Evolutionary conservation across 441 rosid species (phyloP), one percentile per base, ranked within the genome.

Genomic region (Adansonia rubrostipa): DNA sequence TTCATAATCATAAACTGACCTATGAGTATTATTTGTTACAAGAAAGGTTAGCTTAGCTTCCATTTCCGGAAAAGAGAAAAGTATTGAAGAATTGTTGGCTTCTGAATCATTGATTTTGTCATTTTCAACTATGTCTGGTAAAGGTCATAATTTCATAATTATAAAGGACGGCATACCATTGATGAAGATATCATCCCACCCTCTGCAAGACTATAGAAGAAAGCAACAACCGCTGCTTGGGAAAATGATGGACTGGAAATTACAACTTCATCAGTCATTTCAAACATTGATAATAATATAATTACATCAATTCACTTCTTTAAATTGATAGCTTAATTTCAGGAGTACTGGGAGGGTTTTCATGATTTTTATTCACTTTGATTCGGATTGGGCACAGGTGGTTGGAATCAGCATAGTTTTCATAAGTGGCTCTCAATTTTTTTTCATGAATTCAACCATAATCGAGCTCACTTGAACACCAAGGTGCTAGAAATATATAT

Each of bases 161-260:
- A 19, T 19, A 56, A 44, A 73, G 75, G 67, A 44, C 44, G 24
- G 15, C 24, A 44, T 80, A 93, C 99, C 97, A 89, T 58, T 51
- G 84, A 28, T 75, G 92, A 84, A 78, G 93, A 86, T 71, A 83
- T 83, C 66, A 83, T 20, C 78, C 94, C 99, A 80, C 97, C 93
- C 10, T 86, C 91, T 2, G 93, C 84, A 53, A 94, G 90, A 82
- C 89, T 87, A 74, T 77, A 61, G 87, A 92, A 89, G 90, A 94
- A 96, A 28, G 97, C 86, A 58, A 96, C 93, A 73, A 85, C 83
- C 73, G 95, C 90, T 67, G 87, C 92, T 82, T 89, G 94, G 24
- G 90, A 78, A 65, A 96, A 90, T 64, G 91, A 86, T 53, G 75
- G 67, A 77, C 99, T 96, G 92, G 0, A 88, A 80, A 71, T 47